Base-by-base conservation (phyloP, 176 grass and related monocot genomes). In the Saccharum spontaneum region DNA sequence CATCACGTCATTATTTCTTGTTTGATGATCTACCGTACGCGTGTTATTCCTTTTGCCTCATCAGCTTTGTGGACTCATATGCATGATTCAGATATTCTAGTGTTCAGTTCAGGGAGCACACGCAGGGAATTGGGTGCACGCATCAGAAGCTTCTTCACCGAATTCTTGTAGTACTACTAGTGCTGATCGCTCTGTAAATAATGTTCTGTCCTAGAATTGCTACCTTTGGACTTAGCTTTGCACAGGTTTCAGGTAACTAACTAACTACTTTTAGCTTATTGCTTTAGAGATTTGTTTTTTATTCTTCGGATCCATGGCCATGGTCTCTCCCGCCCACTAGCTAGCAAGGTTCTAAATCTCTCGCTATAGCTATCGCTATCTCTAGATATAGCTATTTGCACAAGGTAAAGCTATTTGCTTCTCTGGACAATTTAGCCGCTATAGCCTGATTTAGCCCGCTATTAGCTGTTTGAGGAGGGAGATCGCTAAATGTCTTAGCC, bases 41-140 rank as follows among this genome's bases (percentile, higher is more conserved):
- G 15, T 20, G 84, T 79, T 81, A 83, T 90, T 85, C 70, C 84
- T 83, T 88, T 34, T 83, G 31, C 72, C 38, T 78, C 83, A 73
- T 78, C 83, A 73, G 65, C 31, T 89, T 34, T 57, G 38, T 90
- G 79, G 78, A 41, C 40, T 81, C n/a, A 60, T 60, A n/a, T 54
- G 38, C 48, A 48, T 44, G 18, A 16, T 54, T 71, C 20, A 60
- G 73, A 70, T 57, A 85, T 48, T 82, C 43, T 54, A 64, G 45
- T 66, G 44, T 72, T 90, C 78, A 77, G 71, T 70, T 55, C 65
- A 39, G 43, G 59, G 74, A 72, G 65, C 55, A 66, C 69, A 34
- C 33, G 33, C 33, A 33, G 33, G 33, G 33, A 33, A 33, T 71
- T 57, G 8, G 11, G 26, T 7, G 59, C 39, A 64, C 67, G 49